Percentiles rank a stretch among this genome's conserved stretches.
Evolutionary conservation across 2,329 filamentous ascomycete genomes (phyloP).

Genomic region (Aspergillus calidoustus): DNA sequence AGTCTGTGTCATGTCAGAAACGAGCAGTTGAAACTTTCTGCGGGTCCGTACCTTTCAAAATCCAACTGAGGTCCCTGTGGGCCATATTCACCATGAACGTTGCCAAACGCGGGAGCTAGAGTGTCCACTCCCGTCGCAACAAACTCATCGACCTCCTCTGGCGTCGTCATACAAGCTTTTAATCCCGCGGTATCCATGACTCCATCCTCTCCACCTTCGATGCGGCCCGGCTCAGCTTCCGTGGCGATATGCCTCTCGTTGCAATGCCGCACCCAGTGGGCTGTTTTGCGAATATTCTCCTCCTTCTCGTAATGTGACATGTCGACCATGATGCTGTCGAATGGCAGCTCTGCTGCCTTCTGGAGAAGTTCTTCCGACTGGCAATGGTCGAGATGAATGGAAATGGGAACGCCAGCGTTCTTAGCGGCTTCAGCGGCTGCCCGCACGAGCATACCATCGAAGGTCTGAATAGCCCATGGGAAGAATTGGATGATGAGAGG

Average conservation of each 20-base stretch:
- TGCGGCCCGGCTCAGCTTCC: slow-evolving; percentile 72
- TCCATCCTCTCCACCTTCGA: slow-evolving; percentile 75
- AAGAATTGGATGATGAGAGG: slow-evolving; percentile 72
- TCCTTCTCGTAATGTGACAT: slow-evolving; percentile 74
- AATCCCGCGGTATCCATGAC: slow-evolving; percentile 70
- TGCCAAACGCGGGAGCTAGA: slow-evolving; percentile 75
- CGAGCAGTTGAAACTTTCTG: neutral
- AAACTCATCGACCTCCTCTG: slow-evolving; percentile 71
- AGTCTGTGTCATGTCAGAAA: neutral
- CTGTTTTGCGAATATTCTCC: slow-evolving; percentile 69
- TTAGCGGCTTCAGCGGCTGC: slow-evolving; percentile 61
- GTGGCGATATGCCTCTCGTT: slow-evolving; percentile 68
- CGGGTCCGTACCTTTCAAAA: slow-evolving; percentile 50
- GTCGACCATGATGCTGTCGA: slow-evolving; percentile 77
- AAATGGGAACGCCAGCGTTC: slow-evolving; percentile 62
- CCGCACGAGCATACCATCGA: slow-evolving; percentile 56
- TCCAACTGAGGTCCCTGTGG: slow-evolving; percentile 66
- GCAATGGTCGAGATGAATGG: slow-evolving; percentile 69
- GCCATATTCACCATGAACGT: slow-evolving; percentile 75
- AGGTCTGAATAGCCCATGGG: slow-evolving; percentile 71
- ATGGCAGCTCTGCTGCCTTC: slow-evolving; percentile 62
- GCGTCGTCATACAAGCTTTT: slow-evolving; percentile 67
- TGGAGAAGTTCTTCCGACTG: slow-evolving; percentile 67
- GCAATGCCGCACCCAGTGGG: slow-evolving; percentile 66
- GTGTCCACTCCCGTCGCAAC: slow-evolving; percentile 73